A percentile compares a stretch with the other conserved stretches of the same genome.
Evolutionary conservation across 805 yeast species (phyloP).

Genomic region (Wickerhamomyces xylosicus): DNA sequence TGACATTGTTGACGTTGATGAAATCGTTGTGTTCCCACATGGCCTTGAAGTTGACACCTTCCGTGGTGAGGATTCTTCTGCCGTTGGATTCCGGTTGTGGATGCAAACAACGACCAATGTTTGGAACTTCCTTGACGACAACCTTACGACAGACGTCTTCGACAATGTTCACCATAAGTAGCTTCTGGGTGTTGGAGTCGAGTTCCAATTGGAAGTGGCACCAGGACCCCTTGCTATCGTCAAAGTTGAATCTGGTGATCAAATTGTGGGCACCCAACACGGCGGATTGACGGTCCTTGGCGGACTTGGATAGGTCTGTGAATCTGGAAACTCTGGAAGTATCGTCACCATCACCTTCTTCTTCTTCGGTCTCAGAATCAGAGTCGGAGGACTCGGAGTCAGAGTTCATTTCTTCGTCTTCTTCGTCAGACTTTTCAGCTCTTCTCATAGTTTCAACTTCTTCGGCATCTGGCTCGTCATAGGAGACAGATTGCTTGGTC

Average conservation of each 20-base stretch:
- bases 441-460: constrained; percentile 83
- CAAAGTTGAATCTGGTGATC: constrained; percentile 77
- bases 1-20: constrained; percentile 79
- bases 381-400: constrained; percentile 28
- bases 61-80: constrained; percentile 77
- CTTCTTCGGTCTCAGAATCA: constrained; percentile 26
- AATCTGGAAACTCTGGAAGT: constrained; percentile 18
- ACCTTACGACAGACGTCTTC: constrained; percentile 85
- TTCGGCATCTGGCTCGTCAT: constrained; percentile 93
- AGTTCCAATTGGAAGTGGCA: constrained; percentile 82
- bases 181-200: constrained; percentile 78
- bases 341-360: constrained; percentile 22
- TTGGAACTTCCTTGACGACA: constrained; percentile 87
- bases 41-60: constrained; percentile 95
- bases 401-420: constrained; percentile 45
- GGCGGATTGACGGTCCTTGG: constrained; percentile 78
- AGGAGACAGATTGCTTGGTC: constrained; percentile 79
- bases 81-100: constrained; percentile 57
- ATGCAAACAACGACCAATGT: constrained; percentile 87
- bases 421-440: constrained; percentile 58
- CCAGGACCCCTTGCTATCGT: constrained; percentile 83
- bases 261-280: constrained; percentile 65
- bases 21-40: constrained; percentile 98
- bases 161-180: constrained; percentile 93
- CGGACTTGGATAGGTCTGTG: constrained; percentile 40